phyloP scores from a whole-genome alignment of 2,329 filamentous ascomycete genomes.

The Alternaria brassicae region DNA sequence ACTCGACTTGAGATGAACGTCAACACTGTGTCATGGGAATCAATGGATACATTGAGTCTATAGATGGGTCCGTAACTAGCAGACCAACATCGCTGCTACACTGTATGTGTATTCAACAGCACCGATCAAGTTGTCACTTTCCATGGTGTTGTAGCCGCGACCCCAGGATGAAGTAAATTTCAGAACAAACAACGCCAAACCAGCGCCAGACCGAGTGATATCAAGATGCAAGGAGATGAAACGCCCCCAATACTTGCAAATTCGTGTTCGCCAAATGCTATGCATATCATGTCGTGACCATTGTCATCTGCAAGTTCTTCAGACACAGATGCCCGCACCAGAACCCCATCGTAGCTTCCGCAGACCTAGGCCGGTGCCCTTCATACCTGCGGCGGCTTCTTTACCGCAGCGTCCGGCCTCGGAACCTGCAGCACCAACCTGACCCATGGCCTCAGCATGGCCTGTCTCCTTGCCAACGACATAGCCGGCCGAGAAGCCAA shows the following conservation, averaged over 20 bases:
- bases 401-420: conserved; percentile 46
- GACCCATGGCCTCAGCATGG: conserved; percentile 56
- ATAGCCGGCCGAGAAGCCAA: conserved; percentile 71
- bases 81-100: not conserved
- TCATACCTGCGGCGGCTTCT: conserved; percentile 38
- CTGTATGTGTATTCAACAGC: not conserved
- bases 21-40: not conserved
- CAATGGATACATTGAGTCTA: not conserved
- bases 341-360: conserved; percentile 44
- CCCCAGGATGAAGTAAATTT: not conserved
- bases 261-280: not conserved
- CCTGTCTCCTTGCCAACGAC: conserved; percentile 67
- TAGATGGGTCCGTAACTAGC: not conserved
- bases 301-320: not conserved
- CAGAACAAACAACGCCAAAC: conserved; percentile 4
- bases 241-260: not conserved
- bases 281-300: not conserved
- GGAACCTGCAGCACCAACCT: conserved; percentile 36
- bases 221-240: not conserved
- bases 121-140: not conserved
- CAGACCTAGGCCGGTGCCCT: conserved; percentile 39
- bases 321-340: conserved; percentile 32
- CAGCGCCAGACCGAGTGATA: conserved; percentile 5
- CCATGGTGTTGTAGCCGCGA: not conserved
- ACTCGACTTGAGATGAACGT: not conserved